These are phyloP conservation scores for Crithidia acanthocephali DNA, from an alignment of 208 protist genomes.

Conservation along the genomic window DNA sequence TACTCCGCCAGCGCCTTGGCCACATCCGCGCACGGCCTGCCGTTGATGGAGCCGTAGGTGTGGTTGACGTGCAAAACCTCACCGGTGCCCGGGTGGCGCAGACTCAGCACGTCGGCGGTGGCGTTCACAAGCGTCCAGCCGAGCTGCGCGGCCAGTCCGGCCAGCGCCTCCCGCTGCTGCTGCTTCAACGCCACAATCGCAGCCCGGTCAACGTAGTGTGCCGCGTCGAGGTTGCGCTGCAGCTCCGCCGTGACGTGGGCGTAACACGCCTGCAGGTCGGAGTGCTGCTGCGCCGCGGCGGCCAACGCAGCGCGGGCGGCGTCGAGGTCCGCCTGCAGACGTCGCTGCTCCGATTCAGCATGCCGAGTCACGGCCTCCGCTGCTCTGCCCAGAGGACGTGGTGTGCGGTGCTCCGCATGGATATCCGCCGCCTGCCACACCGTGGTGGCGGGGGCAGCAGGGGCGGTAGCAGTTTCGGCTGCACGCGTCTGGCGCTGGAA, in stretches of 20 bases:
- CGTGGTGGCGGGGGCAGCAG: neutral
- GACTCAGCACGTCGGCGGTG: conserved; percentile 32
- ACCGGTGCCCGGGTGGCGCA: conserved; percentile 23
- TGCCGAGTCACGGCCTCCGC: conserved; percentile 7
- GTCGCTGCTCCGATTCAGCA: conserved; percentile 15
- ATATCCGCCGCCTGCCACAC: neutral
- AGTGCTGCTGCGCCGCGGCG: conserved; percentile 4
- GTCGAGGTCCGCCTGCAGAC: conserved; percentile 7
- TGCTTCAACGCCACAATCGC: conserved; percentile 19
- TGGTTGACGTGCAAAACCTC: conserved; percentile 33
- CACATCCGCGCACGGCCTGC: conserved; percentile 21
- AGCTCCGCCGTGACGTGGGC: conserved; percentile 21
- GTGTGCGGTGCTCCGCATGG: neutral
- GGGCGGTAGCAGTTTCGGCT: neutral
- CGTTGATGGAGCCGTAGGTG: conserved; percentile 31
- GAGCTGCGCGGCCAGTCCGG: conserved; percentile 17
- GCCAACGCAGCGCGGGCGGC: conserved; percentile 4
- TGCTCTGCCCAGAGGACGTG: conserved; percentile 15
- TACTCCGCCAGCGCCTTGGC: conserved; percentile 31
- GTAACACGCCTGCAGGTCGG: conserved; percentile 27
- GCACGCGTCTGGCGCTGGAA: conserved; percentile 17
- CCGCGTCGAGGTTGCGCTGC: conserved; percentile 18
- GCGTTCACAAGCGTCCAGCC: conserved; percentile 32
- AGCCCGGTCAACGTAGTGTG: conserved; percentile 24
- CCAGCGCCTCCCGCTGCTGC: conserved; percentile 20